Conservation (phyloP, 345 rosid genomes). For the Citrus sinensis region DNA sequence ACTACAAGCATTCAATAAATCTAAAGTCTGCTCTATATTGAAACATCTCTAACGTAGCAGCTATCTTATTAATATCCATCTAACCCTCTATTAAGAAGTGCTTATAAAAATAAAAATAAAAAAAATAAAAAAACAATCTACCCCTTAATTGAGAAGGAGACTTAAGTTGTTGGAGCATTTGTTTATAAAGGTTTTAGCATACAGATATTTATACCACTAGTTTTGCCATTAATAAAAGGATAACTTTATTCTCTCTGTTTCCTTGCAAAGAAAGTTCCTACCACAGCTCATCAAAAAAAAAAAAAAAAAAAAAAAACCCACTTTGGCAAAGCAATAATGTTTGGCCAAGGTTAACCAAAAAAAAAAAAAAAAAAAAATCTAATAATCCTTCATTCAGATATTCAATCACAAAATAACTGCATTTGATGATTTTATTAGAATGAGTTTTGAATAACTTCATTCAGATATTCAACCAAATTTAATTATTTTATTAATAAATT, state of each 20-base stretch:
- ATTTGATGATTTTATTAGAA: neutral
- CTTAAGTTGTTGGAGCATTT: constrained; percentile 7
- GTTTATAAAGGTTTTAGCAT: neutral
- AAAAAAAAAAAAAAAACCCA: neutral
- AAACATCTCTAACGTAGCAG: too few species aligned
- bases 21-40: too few species aligned
- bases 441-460: neutral
- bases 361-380: neutral
- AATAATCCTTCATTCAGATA: neutral
- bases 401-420: neutral
- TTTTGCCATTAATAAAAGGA: constrained; percentile 4
- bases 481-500: too few species aligned
- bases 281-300: neutral
- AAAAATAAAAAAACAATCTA: too few species aligned
- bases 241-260: constrained; percentile 13
- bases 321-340: neutral
- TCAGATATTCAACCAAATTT: too few species aligned
- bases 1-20: too few species aligned
- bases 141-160: neutral
- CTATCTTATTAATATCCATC: neutral
- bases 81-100: neutral
- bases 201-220: constrained; percentile 7
- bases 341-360: too few species aligned
- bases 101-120: too few species aligned
- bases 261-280: neutral